Percentiles rank a stretch among this genome's conserved stretches.
phyloP scores from a whole-genome alignment of 768 basidiomycete genomes.

The Asterophora lycoperdoides region DNA sequence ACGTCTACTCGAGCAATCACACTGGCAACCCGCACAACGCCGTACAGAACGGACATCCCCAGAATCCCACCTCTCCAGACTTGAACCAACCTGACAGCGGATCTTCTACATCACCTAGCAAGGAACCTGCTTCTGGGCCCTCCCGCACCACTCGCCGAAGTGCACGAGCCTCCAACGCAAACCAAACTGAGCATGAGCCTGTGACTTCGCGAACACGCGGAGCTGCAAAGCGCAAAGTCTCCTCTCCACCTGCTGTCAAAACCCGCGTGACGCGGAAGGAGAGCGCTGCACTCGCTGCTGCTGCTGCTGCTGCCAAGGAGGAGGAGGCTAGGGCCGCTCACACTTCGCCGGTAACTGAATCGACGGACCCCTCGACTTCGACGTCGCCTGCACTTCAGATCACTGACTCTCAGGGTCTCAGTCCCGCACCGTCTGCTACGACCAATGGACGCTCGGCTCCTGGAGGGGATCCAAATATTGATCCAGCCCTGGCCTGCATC shows the following conservation, averaged over 20 bases:
- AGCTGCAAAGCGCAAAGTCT: conserved; percentile 8
- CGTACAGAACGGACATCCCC: not conserved
- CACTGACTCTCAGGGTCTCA: not conserved
- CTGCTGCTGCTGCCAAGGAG: conserved; percentile 8
- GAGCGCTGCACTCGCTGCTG: conserved; percentile 6
- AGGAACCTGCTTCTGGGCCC: conserved; percentile 6
- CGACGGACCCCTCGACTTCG: not conserved
- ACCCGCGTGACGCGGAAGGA: conserved; percentile 10
- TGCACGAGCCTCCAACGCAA: conserved; percentile 1
- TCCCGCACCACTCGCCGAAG: conserved; percentile 15
- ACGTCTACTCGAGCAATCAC: not conserved
- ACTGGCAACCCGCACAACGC: conserved; percentile 1
- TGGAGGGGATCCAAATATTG: conserved; percentile 12
- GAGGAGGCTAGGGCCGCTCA: conserved; percentile 9
- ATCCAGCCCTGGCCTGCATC: conserved; percentile 13
- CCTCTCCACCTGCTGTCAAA: conserved; percentile 8
- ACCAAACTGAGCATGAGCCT: conserved; percentile 6
- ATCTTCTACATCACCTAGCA: not conserved
- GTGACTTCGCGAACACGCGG: conserved; percentile 11
- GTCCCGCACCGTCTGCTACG: not conserved
- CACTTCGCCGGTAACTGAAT: not conserved
- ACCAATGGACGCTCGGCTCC: not conserved
- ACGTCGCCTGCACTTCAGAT: not conserved
- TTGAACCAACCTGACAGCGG: not conserved
- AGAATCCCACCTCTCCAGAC: not conserved